phyloP scores from a whole-genome alignment of 345 rosid genomes.

The Bruguiera sexangula region DNA sequence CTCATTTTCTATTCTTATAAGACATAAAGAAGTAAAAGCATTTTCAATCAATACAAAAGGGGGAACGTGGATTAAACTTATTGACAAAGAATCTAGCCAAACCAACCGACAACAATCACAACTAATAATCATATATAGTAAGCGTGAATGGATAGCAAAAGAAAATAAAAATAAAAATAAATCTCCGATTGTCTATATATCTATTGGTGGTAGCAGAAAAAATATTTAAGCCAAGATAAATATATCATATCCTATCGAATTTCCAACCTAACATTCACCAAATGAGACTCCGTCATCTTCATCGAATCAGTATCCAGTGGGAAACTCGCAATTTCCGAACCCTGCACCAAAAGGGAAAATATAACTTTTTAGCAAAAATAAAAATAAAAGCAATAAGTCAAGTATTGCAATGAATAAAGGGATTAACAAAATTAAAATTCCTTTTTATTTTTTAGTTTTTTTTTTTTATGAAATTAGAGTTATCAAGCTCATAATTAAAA shows the following conservation, averaged over 20 bases:
- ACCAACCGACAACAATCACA: constrained; percentile 14
- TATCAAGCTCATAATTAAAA: no score
- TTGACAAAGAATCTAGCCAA: constrained; percentile 9
- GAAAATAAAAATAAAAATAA: not conserved
- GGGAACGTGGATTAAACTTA: not conserved
- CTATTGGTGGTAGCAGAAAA: not conserved
- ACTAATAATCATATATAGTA: constrained; percentile 3
- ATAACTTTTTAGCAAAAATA: not conserved
- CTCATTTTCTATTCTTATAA: no score
- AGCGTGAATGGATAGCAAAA: not conserved
- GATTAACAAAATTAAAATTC: not conserved
- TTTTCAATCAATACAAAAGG: not conserved
- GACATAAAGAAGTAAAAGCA: no score
- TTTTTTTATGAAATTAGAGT: no score
- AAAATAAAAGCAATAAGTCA: not conserved
- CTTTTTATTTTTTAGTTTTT: no score
- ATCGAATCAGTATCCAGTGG: constrained; percentile 19
- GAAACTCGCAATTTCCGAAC: constrained; percentile 22
- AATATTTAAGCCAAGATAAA: constrained; percentile 9
- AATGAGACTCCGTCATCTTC: not conserved
- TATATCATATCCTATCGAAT: not conserved
- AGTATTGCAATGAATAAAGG: not conserved
- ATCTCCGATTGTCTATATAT: not conserved
- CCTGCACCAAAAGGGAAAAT: constrained; percentile 7
- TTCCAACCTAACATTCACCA: not conserved